Evolutionary conservation across 2,329 filamentous ascomycete genomes (phyloP), one percentile per base, ranked within the genome.

Genomic region (Neofusicoccum sp.): DNA sequence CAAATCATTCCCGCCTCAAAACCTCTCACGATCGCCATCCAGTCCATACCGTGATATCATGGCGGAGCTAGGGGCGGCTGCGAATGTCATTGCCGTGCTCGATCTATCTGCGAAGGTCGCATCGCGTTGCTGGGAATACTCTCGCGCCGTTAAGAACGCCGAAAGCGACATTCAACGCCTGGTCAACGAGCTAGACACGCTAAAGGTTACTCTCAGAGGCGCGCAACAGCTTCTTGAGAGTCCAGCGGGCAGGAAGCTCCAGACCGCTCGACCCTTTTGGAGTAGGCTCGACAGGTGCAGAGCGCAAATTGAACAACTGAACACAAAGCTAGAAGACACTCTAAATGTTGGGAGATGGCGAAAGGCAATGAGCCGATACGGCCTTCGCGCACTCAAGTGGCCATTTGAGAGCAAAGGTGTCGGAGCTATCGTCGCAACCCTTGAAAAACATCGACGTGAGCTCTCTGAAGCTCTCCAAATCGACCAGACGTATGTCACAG

Each of bases 331-430:
- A 20, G 20, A 20, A 20, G 20, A 20, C 20, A 20, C 20, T 20
- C 20, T 20, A 20, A 20, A 20, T 20, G 20, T 20, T 20, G 20
- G 20, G 20, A 20, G 20, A 20, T 20, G 20, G 33, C 63, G 68
- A 7, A 73, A 71, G 57, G 47, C 62, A 0, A 76, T 76, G 70
- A 69, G 64, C 30, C 65, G 65, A n/a, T 53, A 71, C 48, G 69
- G 74, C 31, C 28, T 74, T 9, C 70, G 71, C 61, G 69, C 73
- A 45, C 65, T 78, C 12, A 78, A 72, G 65, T 78, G 74, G 76
- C 75, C 74, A 3, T 72, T 78, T 44, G 65, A 69, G 30, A 75
- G 69, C 43, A 70, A 73, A 43, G 67, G 77, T 48, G 68, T 76
- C 44, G 68, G 74, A 11, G 65, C 56, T 54, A 65, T 65, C 3